Conservation (phyloP, 1,284 basidiomycete genomes). For the Trichosporon coremiiforme region DNA sequence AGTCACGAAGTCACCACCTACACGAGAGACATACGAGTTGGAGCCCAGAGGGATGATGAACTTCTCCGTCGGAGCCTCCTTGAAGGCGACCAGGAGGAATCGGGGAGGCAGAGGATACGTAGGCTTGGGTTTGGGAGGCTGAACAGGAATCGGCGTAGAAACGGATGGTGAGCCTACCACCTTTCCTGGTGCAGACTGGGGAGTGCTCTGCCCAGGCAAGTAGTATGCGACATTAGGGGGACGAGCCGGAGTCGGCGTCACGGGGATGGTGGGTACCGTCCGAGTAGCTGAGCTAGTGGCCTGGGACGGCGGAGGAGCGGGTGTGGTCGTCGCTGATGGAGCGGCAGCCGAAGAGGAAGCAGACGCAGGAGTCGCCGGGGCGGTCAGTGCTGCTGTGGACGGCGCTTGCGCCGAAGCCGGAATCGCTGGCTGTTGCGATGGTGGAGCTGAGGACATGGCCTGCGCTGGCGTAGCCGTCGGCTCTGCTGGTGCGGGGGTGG, state of each 20-base stretch:
- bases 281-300: not conserved
- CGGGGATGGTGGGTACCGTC: constrained; percentile 4
- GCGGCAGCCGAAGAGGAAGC: too few species aligned
- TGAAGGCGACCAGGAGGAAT: constrained; percentile 52
- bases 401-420: not conserved
- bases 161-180: not conserved
- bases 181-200: not conserved
- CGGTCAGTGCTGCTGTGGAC: not conserved
- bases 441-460: not conserved
- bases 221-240: constrained; percentile 1
- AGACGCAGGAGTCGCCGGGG: not conserved
- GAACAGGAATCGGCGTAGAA: constrained; percentile 16
- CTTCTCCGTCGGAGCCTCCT: constrained; percentile 50
- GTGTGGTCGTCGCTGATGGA: not conserved
- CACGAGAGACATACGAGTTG: constrained; percentile 44
- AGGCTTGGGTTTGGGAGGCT: constrained; percentile 29
- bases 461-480: not conserved
- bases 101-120: constrained; percentile 43
- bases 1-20: constrained; percentile 48
- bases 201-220: constrained; percentile 3
- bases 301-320: not conserved
- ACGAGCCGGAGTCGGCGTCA: not conserved
- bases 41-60: constrained; percentile 47
- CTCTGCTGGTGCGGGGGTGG: not conserved
- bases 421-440: not conserved